These are phyloP conservation scores for Leishmania turanica DNA, from an alignment of 208 protist species.

Conservation along the genomic window DNA sequence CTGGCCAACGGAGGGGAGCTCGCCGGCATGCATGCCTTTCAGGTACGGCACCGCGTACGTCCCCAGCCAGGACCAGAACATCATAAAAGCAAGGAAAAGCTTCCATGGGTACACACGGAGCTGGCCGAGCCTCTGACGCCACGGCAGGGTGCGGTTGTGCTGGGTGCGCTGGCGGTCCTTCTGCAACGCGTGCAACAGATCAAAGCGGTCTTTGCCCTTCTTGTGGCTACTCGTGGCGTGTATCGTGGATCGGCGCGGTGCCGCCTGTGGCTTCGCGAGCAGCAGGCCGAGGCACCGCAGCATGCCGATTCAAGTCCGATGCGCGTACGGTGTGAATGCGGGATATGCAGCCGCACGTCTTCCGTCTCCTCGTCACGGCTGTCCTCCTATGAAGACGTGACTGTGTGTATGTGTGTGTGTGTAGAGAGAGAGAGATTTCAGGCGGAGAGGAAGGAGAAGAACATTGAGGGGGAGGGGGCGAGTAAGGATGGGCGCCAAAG, in stretches of 20 bases:
- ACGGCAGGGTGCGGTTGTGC: slow-evolving; percentile 42
- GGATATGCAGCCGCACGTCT: not conserved
- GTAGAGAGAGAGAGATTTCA: not conserved
- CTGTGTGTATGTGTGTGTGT: not conserved
- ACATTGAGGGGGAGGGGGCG: not conserved
- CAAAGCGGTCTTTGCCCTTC: slow-evolving; percentile 56
- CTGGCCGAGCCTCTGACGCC: slow-evolving; percentile 42
- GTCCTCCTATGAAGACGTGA: not conserved
- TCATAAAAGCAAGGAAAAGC: slow-evolving; percentile 71
- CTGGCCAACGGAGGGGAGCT: slow-evolving; percentile 38
- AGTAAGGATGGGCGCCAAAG: not conserved
- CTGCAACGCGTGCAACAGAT: slow-evolving; percentile 41
- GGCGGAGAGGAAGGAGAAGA: not conserved
- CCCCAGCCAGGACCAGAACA: slow-evolving; percentile 70
- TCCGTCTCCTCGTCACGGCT: not conserved
- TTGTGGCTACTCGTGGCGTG: slow-evolving; percentile 47
- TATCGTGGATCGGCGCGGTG: slow-evolving; percentile 38
- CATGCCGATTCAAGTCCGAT: slow-evolving; percentile 9
- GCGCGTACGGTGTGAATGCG: not conserved
- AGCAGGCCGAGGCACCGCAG: not conserved
- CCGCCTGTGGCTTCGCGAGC: slow-evolving; percentile 3
- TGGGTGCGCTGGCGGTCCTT: slow-evolving; percentile 55
- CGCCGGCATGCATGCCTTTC: slow-evolving; percentile 46
- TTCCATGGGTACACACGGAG: slow-evolving; percentile 76
- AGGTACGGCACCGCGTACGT: slow-evolving; percentile 71